phyloP scores from a whole-genome alignment of 2,329 filamentous ascomycete species.

The Fusarium acutatum region DNA sequence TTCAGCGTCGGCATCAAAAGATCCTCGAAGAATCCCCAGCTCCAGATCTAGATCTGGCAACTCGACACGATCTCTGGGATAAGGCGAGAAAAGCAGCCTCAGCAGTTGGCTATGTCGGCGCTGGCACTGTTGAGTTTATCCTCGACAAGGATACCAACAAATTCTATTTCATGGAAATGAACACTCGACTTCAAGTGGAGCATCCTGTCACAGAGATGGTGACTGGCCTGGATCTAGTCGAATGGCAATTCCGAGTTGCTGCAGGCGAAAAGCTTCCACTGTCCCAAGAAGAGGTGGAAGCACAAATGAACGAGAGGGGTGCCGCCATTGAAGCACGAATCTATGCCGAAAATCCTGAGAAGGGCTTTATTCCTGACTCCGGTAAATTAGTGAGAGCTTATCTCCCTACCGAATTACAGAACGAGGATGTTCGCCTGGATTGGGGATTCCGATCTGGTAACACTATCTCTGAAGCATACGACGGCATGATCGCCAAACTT shows the following conservation, averaged over 20 bases:
- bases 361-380: slow-evolving; percentile 93
- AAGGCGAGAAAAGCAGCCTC: slow-evolving; percentile 72
- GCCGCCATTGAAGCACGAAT: slow-evolving; percentile 96
- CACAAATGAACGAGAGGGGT: slow-evolving; percentile 76
- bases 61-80: slow-evolving; percentile 70
- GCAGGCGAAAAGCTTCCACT: slow-evolving; percentile 66
- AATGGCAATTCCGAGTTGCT: slow-evolving; percentile 90
- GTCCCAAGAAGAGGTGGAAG: slow-evolving; percentile 72
- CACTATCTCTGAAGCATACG: slow-evolving; percentile 92
- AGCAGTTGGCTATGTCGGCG: slow-evolving; percentile 87
- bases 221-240: slow-evolving; percentile 79
- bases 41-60: slow-evolving; percentile 68
- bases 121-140: slow-evolving; percentile 90
- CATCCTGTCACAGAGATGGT: slow-evolving; percentile 87
- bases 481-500: slow-evolving; percentile 98
- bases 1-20: slow-evolving; percentile 89
- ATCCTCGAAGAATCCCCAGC: slow-evolving; percentile 90
- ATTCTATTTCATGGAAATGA: slow-evolving; percentile 87
- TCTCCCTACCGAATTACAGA: slow-evolving; percentile 68
- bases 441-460: slow-evolving; percentile 92
- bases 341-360: slow-evolving; percentile 93
- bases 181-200: slow-evolving; percentile 93
- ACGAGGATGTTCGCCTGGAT: slow-evolving; percentile 83
- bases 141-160: slow-evolving; percentile 82
- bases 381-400: slow-evolving; percentile 85